phyloP scores from a whole-genome alignment of 164 flowering plant genomes.

The Berberis thunbergii region DNA sequence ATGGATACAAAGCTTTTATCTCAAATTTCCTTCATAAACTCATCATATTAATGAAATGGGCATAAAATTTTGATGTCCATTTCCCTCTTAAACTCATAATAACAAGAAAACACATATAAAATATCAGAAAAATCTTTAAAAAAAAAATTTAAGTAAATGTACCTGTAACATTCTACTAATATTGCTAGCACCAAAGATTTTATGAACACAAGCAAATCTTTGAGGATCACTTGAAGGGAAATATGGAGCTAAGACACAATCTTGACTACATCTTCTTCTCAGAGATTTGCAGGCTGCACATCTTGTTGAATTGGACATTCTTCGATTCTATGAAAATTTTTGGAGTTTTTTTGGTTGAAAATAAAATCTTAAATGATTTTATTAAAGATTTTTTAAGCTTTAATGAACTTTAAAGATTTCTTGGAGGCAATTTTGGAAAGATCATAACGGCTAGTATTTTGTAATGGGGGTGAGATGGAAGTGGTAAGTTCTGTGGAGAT shows the following conservation, averaged over 20 bases:
- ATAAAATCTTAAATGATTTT: neutral
- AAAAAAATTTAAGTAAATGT: neutral
- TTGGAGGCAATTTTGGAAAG: neutral
- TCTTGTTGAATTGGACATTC: neutral
- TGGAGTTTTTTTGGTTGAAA: neutral
- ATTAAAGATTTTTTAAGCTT: neutral
- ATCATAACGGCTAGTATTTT: neutral
- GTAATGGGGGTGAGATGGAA: too few relatives aligned
- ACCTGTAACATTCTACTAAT: constrained; percentile 22
- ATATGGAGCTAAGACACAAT: constrained; percentile 20
- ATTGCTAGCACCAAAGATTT: constrained; percentile 30
- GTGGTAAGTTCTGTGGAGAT: too few relatives aligned
- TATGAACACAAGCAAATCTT: constrained; percentile 24
- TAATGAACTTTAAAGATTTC: neutral
- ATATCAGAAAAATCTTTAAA: neutral
- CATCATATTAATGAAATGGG: neutral
- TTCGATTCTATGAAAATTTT: neutral
- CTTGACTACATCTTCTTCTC: constrained; percentile 2
- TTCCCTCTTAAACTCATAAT: neutral
- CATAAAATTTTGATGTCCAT: neutral
- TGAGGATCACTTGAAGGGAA: constrained; percentile 22
- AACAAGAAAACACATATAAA: neutral
- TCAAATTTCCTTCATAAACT: too few relatives aligned
- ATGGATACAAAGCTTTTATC: too few relatives aligned
- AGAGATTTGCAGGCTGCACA: neutral